Conservation (phyloP, 768 basidiomycete species). For the Collybia sp. region DNA sequence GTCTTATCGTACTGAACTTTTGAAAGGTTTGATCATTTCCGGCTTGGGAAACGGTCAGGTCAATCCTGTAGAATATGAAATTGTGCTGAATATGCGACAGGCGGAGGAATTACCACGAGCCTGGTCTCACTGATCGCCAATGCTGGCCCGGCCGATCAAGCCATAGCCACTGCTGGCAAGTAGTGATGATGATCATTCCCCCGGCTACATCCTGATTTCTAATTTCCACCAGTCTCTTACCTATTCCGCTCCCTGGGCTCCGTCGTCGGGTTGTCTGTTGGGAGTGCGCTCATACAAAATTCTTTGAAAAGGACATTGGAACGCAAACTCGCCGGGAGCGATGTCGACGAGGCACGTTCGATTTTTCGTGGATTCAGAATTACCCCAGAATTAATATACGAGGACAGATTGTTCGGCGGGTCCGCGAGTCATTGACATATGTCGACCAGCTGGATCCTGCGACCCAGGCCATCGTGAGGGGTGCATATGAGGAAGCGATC, state of each 20-base stretch:
- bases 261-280: conserved; percentile 51
- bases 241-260: conserved; percentile 63
- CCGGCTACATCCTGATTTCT: background rate
- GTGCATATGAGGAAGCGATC: conserved; percentile 40
- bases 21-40: conserved; percentile 27
- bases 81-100: conserved; percentile 19
- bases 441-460: conserved; percentile 36
- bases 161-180: conserved; percentile 59
- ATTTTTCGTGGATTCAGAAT: background rate
- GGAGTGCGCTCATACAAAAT: conserved; percentile 50
- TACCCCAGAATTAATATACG: too few species aligned
- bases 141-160: conserved; percentile 56
- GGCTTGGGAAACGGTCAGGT: conserved; percentile 36
- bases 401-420: conserved; percentile 40
- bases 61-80: too few species aligned
- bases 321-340: conserved; percentile 32
- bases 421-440: conserved; percentile 45
- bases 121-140: conserved; percentile 60
- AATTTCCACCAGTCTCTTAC: conserved; percentile 41
- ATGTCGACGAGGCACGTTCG: conserved; percentile 48
- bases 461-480: conserved; percentile 29
- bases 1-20: background rate
- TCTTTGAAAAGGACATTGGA: conserved; percentile 40
- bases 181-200: background rate
- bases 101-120: conserved; percentile 48